A percentile compares a stretch with the other conserved stretches of the same genome.
Evolutionary conservation across 192 early-diverging fungal genomes (phyloP).

Genomic region (Phlyctochytrium bullatum): DNA sequence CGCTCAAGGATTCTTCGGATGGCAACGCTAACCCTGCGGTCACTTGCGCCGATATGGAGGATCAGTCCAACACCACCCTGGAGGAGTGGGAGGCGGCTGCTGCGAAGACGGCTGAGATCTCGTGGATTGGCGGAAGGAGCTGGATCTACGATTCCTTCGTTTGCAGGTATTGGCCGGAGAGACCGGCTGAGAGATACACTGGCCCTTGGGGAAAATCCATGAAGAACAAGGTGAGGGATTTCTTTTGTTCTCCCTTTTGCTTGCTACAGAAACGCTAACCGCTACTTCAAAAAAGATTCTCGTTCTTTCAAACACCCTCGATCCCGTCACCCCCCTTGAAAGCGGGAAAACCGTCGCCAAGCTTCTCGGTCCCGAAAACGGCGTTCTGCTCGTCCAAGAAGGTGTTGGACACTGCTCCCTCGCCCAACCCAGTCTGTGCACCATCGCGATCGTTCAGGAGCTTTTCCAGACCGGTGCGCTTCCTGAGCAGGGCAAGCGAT

Average conservation of each 20-base stretch:
- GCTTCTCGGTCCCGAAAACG: slow-evolving; percentile 13
- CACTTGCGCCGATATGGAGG: slow-evolving; percentile 10
- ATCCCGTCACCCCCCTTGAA: slow-evolving; percentile 44
- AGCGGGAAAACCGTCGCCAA: slow-evolving; percentile 19
- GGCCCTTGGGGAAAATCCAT: slow-evolving; percentile 43
- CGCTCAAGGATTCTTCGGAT: slow-evolving; percentile 5
- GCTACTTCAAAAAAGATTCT: slow-evolving; percentile 15
- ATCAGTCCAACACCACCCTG: not conserved
- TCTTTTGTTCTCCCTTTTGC: not conserved
- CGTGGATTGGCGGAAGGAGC: not conserved
- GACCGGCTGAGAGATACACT: slow-evolving; percentile 30
- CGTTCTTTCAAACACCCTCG: slow-evolving; percentile 38
- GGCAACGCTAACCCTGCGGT: not conserved
- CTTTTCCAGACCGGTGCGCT: slow-evolving; percentile 23
- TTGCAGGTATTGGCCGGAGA: slow-evolving; percentile 29
- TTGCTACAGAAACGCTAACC: not conserved
- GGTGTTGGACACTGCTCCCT: slow-evolving; percentile 42
- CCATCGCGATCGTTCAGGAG: slow-evolving; percentile 18
- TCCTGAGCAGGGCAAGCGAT: slow-evolving; percentile 5
- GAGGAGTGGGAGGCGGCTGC: slow-evolving; percentile 10
- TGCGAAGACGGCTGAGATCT: not conserved
- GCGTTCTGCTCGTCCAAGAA: slow-evolving; percentile 31
- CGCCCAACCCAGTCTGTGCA: slow-evolving; percentile 36
- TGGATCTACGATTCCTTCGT: slow-evolving; percentile 9
- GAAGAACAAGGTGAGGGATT: slow-evolving; percentile 14